Percentiles rank a stretch among this genome's conserved stretches.
These are phyloP conservation scores for Trichoderma guizhouense DNA, from an alignment of 2,329 filamentous ascomycete genomes.

Conservation along the genomic window DNA sequence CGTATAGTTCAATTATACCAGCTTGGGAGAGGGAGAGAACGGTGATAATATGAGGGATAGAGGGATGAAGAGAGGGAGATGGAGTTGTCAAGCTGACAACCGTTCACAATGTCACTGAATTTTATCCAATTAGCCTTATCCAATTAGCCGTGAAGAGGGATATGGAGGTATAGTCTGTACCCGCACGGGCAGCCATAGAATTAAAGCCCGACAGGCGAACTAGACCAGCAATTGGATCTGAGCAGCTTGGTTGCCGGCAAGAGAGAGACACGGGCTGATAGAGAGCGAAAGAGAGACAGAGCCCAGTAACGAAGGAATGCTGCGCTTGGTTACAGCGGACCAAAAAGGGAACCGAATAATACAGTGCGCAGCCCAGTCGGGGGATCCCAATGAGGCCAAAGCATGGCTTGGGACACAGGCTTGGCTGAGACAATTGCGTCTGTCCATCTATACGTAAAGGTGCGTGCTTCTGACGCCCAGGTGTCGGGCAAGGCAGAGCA, in stretches of 20 bases:
- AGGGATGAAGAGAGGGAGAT: slow-evolving; percentile 9
- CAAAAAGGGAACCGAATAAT: slow-evolving; percentile 19
- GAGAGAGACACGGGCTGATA: slow-evolving; percentile 2
- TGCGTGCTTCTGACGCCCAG: not conserved
- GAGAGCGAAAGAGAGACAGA: not conserved
- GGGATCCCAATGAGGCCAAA: not conserved
- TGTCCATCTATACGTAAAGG: not conserved
- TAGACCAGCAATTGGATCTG: not conserved
- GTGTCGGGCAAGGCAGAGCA: not conserved
- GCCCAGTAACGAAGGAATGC: slow-evolving; percentile 16
- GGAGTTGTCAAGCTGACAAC: not conserved
- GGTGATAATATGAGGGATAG: not conserved
- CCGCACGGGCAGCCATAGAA: not conserved
- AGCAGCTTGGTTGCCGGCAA: not conserved
- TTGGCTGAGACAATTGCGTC: slow-evolving; percentile 13
- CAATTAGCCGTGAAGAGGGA: not conserved
- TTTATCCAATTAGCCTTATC: not conserved
- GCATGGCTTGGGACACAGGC: not conserved
- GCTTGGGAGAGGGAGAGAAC: not conserved
- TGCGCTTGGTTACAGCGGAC: slow-evolving; percentile 6
- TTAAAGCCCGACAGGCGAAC: not conserved
- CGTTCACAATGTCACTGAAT: not conserved
- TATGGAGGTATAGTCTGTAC: not conserved
- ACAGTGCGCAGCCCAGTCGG: slow-evolving; percentile 17
- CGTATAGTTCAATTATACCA: not conserved